Percentiles rank a stretch among this genome's conserved stretches.
phyloP scores from a whole-genome alignment of 306 rosid genomes.

The Acacia crassicarpa region DNA sequence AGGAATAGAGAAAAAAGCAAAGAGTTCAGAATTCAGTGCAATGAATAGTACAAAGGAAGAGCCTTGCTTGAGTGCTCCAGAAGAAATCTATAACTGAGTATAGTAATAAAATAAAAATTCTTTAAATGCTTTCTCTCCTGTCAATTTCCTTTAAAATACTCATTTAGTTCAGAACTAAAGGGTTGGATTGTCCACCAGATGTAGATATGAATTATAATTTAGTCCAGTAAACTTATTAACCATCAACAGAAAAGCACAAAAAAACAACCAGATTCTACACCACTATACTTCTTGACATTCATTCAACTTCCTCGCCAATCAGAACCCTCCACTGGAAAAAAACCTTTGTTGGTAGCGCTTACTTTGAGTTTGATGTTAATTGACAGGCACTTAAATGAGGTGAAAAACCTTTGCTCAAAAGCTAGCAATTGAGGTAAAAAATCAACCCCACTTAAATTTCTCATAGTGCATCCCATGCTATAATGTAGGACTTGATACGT shows the following conservation, averaged over 20 bases:
- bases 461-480: not conserved
- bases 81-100: constrained; percentile 1
- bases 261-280: not conserved
- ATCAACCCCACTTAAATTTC: not conserved
- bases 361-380: not conserved
- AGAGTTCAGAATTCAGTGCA: not conserved
- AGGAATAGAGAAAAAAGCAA: not conserved
- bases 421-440: not conserved
- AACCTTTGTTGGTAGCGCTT: not conserved
- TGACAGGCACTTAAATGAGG: not conserved
- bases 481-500: not conserved
- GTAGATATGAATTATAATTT: constrained; percentile 7
- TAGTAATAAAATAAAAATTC: constrained; percentile 4
- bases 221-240: not conserved
- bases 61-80: not conserved
- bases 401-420: not conserved
- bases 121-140: constrained; percentile 10
- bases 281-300: not conserved
- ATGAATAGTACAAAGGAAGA: not conserved
- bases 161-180: constrained; percentile 6
- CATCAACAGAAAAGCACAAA: not conserved
- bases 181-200: constrained; percentile 16
- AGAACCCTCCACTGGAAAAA: not conserved
- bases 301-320: not conserved
- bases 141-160: constrained; percentile 3